Conservation (phyloP, 352 stramenopile genomes). For the Pythium periplocum region DNA sequence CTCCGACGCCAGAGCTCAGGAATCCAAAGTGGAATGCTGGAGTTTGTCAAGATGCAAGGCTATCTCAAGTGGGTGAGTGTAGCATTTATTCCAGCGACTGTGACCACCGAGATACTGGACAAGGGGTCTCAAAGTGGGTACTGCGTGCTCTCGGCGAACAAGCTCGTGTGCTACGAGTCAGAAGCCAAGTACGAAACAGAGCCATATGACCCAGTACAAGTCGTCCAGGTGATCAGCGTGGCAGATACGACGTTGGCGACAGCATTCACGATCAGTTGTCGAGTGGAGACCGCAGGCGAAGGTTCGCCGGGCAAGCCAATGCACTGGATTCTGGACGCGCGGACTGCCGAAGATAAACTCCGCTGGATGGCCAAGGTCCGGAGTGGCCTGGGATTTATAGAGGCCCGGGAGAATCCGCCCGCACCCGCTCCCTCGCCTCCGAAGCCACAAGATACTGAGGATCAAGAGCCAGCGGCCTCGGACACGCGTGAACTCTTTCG, state of each 20-base stretch:
- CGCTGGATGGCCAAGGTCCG: conserved; percentile 54
- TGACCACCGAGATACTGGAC: conserved; percentile 1
- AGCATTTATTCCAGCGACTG: conserved; percentile 1
- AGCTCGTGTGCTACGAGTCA: conserved; percentile 40
- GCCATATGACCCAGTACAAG: conserved; percentile 25
- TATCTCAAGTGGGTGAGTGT: conserved; percentile 31
- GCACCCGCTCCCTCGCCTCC: too few relatives aligned
- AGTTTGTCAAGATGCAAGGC: conserved; percentile 38
- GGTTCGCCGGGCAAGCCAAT: background rate
- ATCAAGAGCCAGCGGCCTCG: background rate
- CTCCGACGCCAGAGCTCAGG: conserved; percentile 20
- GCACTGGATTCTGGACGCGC: conserved; percentile 28
- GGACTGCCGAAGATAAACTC: conserved; percentile 37
- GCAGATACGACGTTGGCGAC: background rate
- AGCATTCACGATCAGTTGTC: background rate
- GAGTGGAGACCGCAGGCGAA: background rate
- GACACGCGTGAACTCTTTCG: conserved; percentile 10
- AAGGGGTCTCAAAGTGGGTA: conserved; percentile 14
- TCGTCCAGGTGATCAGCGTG: conserved; percentile 28
- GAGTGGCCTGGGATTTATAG: conserved; percentile 27
- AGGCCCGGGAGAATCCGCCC: conserved; percentile 8
- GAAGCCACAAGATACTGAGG: too few relatives aligned
- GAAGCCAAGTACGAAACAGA: conserved; percentile 36
- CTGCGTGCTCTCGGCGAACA: conserved; percentile 46
- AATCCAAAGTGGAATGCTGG: conserved; percentile 27